Percentiles rank a stretch among this genome's conserved stretches.
These are phyloP conservation scores for Boletus rubroflammeus DNA, from an alignment of 768 basidiomycete species.

Conservation along the genomic window DNA sequence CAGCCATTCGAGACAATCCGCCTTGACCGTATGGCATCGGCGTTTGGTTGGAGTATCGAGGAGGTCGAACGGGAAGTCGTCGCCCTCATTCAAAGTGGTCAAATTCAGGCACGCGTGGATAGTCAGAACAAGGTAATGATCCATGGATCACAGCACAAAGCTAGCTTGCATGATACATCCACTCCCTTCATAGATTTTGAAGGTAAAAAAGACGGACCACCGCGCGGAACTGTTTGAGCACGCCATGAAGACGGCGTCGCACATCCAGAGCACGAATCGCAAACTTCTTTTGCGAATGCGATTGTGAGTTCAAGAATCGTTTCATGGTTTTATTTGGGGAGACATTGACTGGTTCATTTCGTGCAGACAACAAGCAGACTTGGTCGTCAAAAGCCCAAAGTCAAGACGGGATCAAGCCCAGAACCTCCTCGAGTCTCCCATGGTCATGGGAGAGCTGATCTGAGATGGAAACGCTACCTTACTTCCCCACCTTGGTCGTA, in stretches of 20 bases:
- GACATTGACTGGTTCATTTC: neutral
- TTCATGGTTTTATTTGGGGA: neutral
- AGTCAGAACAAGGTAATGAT: conserved; percentile 76
- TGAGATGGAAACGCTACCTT: neutral
- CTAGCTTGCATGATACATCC: neutral
- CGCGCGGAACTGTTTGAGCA: conserved; percentile 72
- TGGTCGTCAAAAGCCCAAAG: conserved; percentile 67
- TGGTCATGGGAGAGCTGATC: conserved; percentile 11
- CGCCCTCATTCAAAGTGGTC: conserved; percentile 68
- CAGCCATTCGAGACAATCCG: conserved; percentile 84
- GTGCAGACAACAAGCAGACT: conserved; percentile 73
- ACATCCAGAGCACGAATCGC: conserved; percentile 69
- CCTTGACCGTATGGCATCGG: conserved; percentile 77
- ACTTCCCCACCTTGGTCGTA: neutral
- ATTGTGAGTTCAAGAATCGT: conserved; percentile 49
- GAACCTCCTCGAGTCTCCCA: conserved; percentile 15
- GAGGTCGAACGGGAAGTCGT: conserved; percentile 75
- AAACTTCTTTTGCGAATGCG: conserved; percentile 81
- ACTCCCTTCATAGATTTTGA: conserved; percentile 55
- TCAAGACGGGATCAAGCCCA: conserved; percentile 25
- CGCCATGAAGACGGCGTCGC: conserved; percentile 68
- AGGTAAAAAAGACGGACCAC: conserved; percentile 75
- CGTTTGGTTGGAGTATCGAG: conserved; percentile 78
- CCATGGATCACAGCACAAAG: neutral
- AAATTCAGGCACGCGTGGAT: conserved; percentile 82